These are phyloP conservation scores for Abrus precatorius DNA, from an alignment of 306 rosid species.

Conservation along the genomic window DNA sequence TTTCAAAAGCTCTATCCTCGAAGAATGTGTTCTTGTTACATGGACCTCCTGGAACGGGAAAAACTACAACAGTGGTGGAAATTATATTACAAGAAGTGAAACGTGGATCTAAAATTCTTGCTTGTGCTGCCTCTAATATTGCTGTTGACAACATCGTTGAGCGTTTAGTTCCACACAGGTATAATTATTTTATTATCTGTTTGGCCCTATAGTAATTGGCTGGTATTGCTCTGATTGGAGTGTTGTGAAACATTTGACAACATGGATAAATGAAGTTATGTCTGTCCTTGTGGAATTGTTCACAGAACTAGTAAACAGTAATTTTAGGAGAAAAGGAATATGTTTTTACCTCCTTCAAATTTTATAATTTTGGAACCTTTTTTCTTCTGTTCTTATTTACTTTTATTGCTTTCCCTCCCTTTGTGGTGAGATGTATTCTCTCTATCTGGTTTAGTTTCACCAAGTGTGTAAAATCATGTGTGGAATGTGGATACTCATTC, in stretches of 20 bases:
- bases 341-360: slow-evolving; percentile 6
- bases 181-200: slow-evolving; percentile 41
- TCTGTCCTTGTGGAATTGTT: neutral
- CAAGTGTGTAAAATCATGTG: slow-evolving; percentile 32
- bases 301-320: slow-evolving; percentile 5
- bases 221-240: slow-evolving; percentile 14
- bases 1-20: slow-evolving; percentile 89
- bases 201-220: slow-evolving; percentile 14
- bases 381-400: slow-evolving; percentile 15
- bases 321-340: slow-evolving; percentile 8
- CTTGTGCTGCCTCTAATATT: slow-evolving; percentile 98
- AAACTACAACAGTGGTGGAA: slow-evolving; percentile 97
- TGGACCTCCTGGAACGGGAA: slow-evolving; percentile 99
- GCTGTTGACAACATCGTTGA: slow-evolving; percentile 99
- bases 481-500: slow-evolving; percentile 36
- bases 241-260: neutral
- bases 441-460: slow-evolving; percentile 39
- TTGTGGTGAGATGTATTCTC: slow-evolving; percentile 29
- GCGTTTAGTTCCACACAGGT: slow-evolving; percentile 89
- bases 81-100: slow-evolving; percentile 95
- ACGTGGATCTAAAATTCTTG: slow-evolving; percentile 95
- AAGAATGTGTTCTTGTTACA: slow-evolving; percentile 90
- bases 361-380: neutral
- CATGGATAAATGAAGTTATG: neutral
- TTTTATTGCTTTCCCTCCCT: slow-evolving; percentile 27